Evolutionary conservation across 2,329 filamentous ascomycete species (phyloP).

Genomic region (Biscogniauxia marginata): DNA sequence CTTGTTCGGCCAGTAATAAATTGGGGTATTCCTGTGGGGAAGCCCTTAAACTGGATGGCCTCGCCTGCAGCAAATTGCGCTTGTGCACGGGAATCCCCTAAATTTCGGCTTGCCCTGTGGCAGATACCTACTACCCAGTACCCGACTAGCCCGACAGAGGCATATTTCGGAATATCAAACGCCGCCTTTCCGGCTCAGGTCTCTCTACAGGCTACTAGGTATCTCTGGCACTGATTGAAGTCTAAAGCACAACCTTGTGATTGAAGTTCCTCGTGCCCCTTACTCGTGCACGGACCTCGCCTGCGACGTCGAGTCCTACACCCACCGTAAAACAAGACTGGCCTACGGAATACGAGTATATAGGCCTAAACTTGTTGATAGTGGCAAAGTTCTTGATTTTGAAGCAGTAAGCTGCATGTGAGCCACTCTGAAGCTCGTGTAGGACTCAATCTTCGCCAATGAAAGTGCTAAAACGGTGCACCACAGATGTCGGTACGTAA

Average conservation of each 20-base stretch:
- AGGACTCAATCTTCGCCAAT: background rate
- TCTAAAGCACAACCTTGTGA: no score
- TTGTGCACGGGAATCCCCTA: background rate
- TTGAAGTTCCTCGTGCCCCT: no score
- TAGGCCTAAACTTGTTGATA: background rate
- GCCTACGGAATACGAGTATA: background rate
- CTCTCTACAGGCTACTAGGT: no score
- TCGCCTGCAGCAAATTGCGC: background rate
- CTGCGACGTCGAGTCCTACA: no score
- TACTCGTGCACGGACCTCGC: no score
- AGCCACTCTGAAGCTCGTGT: background rate
- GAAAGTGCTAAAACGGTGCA: background rate
- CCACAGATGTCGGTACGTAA: background rate
- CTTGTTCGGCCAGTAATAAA: background rate
- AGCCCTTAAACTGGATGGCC: background rate
- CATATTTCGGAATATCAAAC: background rate
- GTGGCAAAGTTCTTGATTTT: no score
- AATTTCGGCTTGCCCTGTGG: background rate
- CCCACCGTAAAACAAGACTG: background rate
- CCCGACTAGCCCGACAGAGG: background rate
- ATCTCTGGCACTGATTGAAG: no score
- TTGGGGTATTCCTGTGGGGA: background rate
- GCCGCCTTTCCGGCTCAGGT: background rate
- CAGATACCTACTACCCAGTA: background rate
- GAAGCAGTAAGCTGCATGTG: background rate